phyloP scores from a whole-genome alignment of 306 rosid genomes.

The Canavalia ensiformis region DNA sequence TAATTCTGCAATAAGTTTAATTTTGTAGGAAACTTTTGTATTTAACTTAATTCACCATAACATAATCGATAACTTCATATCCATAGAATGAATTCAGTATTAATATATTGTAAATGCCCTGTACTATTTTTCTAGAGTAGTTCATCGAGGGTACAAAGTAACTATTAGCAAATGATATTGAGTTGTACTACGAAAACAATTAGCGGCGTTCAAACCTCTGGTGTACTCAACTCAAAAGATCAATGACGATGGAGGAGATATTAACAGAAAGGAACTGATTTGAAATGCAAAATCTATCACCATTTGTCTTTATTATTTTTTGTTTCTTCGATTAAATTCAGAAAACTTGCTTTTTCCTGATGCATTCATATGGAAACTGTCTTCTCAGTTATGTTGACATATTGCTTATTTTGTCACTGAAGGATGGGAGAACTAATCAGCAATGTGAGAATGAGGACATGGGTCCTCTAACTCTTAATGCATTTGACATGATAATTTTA shows the following conservation, averaged over 20 bases:
- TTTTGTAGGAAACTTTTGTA: not conserved
- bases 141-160: conserved; percentile 33
- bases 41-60: conserved; percentile 17
- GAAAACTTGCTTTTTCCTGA: conserved; percentile 5
- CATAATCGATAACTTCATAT: conserved; percentile 6
- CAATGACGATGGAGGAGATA: conserved; percentile 10
- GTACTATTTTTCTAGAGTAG: not conserved
- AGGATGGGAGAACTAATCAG: conserved; percentile 69
- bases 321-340: not conserved
- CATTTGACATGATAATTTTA: conserved; percentile 83
- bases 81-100: conserved; percentile 11
- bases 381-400: conserved; percentile 38
- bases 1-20: conserved; percentile 29
- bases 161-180: conserved; percentile 19
- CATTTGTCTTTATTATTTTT: conserved; percentile 12
- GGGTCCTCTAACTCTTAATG: conserved; percentile 84
- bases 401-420: conserved; percentile 44
- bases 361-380: conserved; percentile 28
- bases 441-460: conserved; percentile 61
- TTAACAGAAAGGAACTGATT: conserved; percentile 24
- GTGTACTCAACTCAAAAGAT: conserved; percentile 30
- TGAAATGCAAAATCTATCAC: conserved; percentile 24
- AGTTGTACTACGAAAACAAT: conserved; percentile 5
- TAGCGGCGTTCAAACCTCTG: conserved; percentile 2
- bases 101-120: not conserved